A percentile compares a stretch with the other conserved stretches of the same genome.
These are phyloP conservation scores for Alternaria sp. DNA, from an alignment of 2,329 filamentous ascomycete genomes.

Conservation along the genomic window DNA sequence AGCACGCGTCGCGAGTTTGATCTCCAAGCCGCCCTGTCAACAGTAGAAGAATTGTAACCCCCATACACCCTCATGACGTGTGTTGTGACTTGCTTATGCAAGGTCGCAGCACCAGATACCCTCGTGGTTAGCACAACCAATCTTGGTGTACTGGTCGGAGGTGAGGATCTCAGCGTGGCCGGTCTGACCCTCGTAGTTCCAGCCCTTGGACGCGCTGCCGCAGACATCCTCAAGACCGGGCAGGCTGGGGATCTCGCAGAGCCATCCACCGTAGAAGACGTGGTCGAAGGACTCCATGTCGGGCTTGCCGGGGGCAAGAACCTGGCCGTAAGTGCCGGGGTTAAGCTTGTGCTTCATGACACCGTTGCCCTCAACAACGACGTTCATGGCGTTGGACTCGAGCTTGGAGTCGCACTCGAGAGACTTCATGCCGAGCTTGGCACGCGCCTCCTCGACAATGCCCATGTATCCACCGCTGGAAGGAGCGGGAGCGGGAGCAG, in stretches of 20 bases:
- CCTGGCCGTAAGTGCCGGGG: slow-evolving; percentile 36
- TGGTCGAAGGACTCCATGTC: slow-evolving; percentile 29
- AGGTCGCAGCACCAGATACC: slow-evolving; percentile 44
- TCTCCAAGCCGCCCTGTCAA: slow-evolving; percentile 21
- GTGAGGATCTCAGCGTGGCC: slow-evolving; percentile 44
- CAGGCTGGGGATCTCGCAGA: slow-evolving; percentile 40
- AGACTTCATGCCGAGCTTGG: slow-evolving; percentile 31
- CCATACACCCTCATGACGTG: neutral
- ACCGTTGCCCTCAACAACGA: slow-evolving; percentile 31
- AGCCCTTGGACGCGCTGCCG: slow-evolving; percentile 30
- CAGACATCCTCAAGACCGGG: slow-evolving; percentile 36
- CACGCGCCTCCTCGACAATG: slow-evolving; percentile 35
- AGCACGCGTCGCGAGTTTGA: slow-evolving; percentile 10
- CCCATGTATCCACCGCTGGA: slow-evolving; percentile 32
- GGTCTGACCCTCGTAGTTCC: slow-evolving; percentile 37
- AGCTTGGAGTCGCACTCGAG: slow-evolving; percentile 29
- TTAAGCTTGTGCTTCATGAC: slow-evolving; percentile 43
- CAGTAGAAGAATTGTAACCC: slow-evolving; percentile 8
- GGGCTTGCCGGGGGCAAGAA: slow-evolving; percentile 33
- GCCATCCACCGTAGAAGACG: slow-evolving; percentile 45
- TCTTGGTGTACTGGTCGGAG: slow-evolving; percentile 33
- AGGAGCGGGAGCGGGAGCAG: slow-evolving; percentile 17
- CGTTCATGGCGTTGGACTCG: slow-evolving; percentile 34
- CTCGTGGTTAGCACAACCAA: slow-evolving; percentile 30
- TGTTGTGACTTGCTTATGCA: slow-evolving; percentile 23